Evolutionary conservation across 129 eudicot genomes (phyloP).

Genomic region (Artemisia argyi): DNA sequence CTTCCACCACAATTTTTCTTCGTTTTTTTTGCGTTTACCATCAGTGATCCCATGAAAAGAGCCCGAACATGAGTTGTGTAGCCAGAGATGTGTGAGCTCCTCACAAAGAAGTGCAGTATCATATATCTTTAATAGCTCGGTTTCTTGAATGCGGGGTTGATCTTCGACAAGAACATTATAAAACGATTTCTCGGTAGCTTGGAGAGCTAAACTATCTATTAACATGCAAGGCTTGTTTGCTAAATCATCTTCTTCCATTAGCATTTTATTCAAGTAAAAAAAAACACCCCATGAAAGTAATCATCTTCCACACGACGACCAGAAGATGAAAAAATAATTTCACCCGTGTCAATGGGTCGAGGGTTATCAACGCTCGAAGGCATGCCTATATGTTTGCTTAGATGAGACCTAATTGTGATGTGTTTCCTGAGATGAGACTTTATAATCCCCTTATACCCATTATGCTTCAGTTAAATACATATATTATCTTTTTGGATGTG

Average conservation of each 20-base stretch:
- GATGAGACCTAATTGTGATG: too few relatives aligned
- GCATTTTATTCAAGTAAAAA: conserved; percentile 47
- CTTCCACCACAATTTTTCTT: conserved; percentile 9
- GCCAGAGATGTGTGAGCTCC: conserved; percentile 18
- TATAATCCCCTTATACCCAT: too few relatives aligned
- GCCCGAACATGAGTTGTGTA: neutral
- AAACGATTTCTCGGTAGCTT: conserved; percentile 28
- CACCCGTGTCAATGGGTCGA: too few relatives aligned
- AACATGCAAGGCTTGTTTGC: conserved; percentile 45
- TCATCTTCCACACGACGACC: too few relatives aligned
- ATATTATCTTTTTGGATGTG: too few relatives aligned
- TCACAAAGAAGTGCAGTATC: conserved; percentile 30
- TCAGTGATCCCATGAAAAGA: too few relatives aligned
- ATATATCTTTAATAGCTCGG: conserved; percentile 15
- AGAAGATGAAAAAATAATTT: too few relatives aligned
- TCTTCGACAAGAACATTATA: conserved; percentile 14
- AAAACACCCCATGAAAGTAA: conserved; percentile 39
- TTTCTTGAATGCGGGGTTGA: neutral
- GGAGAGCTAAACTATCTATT: conserved; percentile 39
- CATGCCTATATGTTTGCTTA: too few relatives aligned
- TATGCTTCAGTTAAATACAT: too few relatives aligned
- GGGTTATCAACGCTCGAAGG: too few relatives aligned
- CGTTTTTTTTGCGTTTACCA: conserved; percentile 6
- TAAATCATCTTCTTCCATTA: conserved; percentile 62
- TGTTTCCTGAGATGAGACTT: too few relatives aligned